Evolutionary conservation across 2,329 filamentous ascomycete genomes (phyloP), one percentile per base, ranked within the genome.

Genomic region (Xylaria sp.): DNA sequence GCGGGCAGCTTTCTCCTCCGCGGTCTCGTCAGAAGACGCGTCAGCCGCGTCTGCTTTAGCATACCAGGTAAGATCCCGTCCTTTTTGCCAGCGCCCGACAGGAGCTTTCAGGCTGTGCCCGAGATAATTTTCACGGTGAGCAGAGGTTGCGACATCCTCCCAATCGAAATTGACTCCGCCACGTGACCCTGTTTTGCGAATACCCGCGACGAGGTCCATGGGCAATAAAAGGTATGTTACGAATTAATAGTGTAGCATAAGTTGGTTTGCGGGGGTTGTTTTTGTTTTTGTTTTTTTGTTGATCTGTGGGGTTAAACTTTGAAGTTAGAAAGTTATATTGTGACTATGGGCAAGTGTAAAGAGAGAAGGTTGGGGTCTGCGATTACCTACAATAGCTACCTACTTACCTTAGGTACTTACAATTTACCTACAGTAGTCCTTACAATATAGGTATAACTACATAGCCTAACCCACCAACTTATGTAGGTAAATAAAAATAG

Each of bases 81-180:
- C 90, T 76, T 95, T 90, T 75, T 96, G 92, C 94, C 94, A 97
- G 71, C 94, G 91, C 7, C 94, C 94, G 3, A 97, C 94, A 0
- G 94, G 93, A 0, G 94, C 94, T 84, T 95, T 97, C 65, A 97
- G 81, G 66, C 92, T 96, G 82, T 97, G 94, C 59, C 94, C 94
- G 7, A 97, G 90, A 79, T 89, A 90, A 75, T 90, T 97, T 80
- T 99, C 94, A 79, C 96, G 94, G 76, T 97, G 94, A 25, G 87
- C 83, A 56, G 94, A 96, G 71, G 85, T 89, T 78, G 95, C 91
- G 76, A 99, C 95, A 73, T 97, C 94, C 71, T 95, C 92, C 96
- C 96, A 98, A 81, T 90, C 94, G 83, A 99, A 99, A 79, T 97
- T 94, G 80, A 92, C 92, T 77, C 96, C 96, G 76, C 96, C 96